A percentile compares a stretch with the other conserved stretches of the same genome.
These are phyloP conservation scores for Panaeolus papilionaceus DNA, from an alignment of 768 basidiomycete genomes.

Conservation along the genomic window DNA sequence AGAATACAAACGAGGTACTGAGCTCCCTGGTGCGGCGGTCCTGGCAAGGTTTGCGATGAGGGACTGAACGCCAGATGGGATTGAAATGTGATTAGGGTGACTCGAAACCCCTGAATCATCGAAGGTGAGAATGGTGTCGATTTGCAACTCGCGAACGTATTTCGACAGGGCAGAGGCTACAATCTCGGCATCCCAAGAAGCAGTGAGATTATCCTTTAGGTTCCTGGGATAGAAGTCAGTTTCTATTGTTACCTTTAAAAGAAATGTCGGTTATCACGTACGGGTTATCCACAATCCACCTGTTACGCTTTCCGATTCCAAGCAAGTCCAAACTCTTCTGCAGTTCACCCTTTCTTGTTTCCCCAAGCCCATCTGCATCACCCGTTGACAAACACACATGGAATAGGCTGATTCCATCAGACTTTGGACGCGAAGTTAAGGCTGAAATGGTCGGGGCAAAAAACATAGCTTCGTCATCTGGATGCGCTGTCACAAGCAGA, in stretches of 20 bases:
- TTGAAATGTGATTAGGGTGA: slow-evolving; percentile 86
- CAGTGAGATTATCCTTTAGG: slow-evolving; percentile 77
- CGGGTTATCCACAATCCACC: slow-evolving; percentile 75
- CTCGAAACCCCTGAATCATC: slow-evolving; percentile 78
- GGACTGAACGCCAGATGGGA: slow-evolving; percentile 60
- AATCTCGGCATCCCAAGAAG: slow-evolving; percentile 63
- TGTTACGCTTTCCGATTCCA: slow-evolving; percentile 59
- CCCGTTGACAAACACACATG: slow-evolving; percentile 78
- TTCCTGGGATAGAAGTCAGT: slow-evolving; percentile 41
- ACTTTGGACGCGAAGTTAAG: slow-evolving; percentile 39
- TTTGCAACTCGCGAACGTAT: slow-evolving; percentile 63
- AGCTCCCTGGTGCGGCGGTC: slow-evolving; percentile 26
- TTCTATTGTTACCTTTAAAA: slow-evolving; percentile 3
- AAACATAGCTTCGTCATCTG: slow-evolving; percentile 95
- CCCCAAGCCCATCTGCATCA: slow-evolving; percentile 80
- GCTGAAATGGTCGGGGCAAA: slow-evolving; percentile 84
- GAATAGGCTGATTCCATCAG: slow-evolving; percentile 23
- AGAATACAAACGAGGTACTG: slow-evolving; percentile 54
- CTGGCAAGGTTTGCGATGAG: slow-evolving; percentile 40
- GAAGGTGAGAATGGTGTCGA: slow-evolving; percentile 82
- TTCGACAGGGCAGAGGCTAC: slow-evolving; percentile 65
- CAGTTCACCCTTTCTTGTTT: slow-evolving; percentile 63
- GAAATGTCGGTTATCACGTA: slow-evolving; percentile 42
- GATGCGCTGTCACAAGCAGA: slow-evolving; percentile 88
- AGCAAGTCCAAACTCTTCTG: slow-evolving; percentile 67